Evolutionary conservation across 345 rosid species (phyloP), one percentile per base, ranked within the genome.

Genomic region (Citrus glauca): DNA sequence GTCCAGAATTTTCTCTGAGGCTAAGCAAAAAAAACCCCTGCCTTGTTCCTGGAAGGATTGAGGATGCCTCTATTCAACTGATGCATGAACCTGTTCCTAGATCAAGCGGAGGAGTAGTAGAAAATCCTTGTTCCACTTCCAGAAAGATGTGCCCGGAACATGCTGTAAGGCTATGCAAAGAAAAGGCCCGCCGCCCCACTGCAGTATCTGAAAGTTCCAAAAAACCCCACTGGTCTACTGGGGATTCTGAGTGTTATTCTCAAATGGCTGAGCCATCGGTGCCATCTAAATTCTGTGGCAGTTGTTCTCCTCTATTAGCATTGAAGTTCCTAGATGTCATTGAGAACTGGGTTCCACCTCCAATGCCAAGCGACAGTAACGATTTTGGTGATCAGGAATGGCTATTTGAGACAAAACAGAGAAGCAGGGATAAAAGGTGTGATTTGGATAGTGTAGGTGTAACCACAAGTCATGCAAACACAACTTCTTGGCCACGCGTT

Each of bases 341-440:
- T 3, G 90, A 87, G 71, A 79, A 85, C 20, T 86, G 89, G 90
- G 60, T 62, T 77, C 85, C 90, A 9, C 84, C 81, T 19, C 78
- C 33, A 10, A 25, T 79, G n/a, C 77, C 67, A 45, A 68, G 68
- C 73, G 80, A 84, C 59, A 22, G 45, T 30, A 30, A 69, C 0
- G 85, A 82, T 78, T 48, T 69, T 27, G 81, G 33, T 50, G 85
- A 85, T 75, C 73, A 79, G 61, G 84, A 81, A 17, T 88, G 90
- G 91, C 66, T 86, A 50, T 73, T 81, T 0, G 25, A 24, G 38
- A 72, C 77, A 7, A 79, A 77, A 68, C 82, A 57, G 9, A 78
- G 56, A 27, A 59, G 38, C 45, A 75, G 40, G 16, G 38, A 20
- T 17, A 82, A 82, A 74, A 50, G n/a, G 42, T 40, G 61, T 25